Evolutionary conservation across 1,284 basidiomycete species (phyloP).

Genomic region (Trametes polyzona): DNA sequence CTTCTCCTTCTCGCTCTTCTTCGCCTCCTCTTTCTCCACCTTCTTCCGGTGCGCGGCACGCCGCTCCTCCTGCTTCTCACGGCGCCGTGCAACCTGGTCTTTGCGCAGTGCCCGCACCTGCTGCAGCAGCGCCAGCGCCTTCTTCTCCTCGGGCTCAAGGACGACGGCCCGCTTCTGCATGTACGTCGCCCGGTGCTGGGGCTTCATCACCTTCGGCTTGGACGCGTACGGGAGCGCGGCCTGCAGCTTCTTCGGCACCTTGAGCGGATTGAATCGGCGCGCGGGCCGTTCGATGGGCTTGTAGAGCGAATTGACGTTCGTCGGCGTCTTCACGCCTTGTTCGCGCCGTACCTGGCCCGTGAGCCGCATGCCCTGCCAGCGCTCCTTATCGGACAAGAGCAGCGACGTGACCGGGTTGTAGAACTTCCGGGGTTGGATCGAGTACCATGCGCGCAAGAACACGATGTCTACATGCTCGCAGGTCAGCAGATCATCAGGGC

Average conservation of each 20-base stretch:
- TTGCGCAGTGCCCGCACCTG: conserved; percentile 93
- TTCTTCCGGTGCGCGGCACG: conserved; percentile 68
- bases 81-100: conserved; percentile 79
- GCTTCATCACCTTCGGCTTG: conserved; percentile 86
- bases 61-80: conserved; percentile 84
- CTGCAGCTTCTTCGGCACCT: conserved; percentile 89
- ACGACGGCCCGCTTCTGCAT: conserved; percentile 93
- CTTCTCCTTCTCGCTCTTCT: conserved; percentile 73
- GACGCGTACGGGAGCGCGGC: conserved; percentile 89
- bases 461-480: conserved; percentile 74
- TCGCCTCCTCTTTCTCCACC: conserved; percentile 69
- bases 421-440: conserved; percentile 92
- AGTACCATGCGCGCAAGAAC: conserved; percentile 97
- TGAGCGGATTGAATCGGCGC: conserved; percentile 91
- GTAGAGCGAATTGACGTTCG: conserved; percentile 87
- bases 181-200: conserved; percentile 80
- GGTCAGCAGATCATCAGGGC: too few relatives aligned
- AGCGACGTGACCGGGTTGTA: conserved; percentile 97
- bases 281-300: conserved; percentile 79
- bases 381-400: conserved; percentile 76
- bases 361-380: conserved; percentile 93
- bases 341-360: conserved; percentile 92
- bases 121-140: conserved; percentile 90
- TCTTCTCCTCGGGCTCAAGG: conserved; percentile 93
- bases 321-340: conserved; percentile 83